A percentile compares a stretch with the other conserved stretches of the same genome.
Evolutionary conservation across 129 eudicot genomes (phyloP).

Genomic region (Centella asiatica): DNA sequence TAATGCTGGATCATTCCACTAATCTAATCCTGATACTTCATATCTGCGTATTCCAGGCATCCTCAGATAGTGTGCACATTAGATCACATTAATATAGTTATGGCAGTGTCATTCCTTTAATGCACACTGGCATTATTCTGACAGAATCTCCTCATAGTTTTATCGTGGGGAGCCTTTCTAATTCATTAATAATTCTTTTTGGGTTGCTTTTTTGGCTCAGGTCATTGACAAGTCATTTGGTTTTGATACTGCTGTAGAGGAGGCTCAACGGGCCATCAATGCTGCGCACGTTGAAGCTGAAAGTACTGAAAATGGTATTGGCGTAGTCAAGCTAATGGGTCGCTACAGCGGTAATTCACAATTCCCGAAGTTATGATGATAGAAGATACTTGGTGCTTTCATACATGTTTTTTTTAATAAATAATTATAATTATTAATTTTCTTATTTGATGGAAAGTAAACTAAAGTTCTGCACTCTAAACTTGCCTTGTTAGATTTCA

Average conservation of each 20-base stretch:
- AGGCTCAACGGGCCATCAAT: conserved; percentile 94
- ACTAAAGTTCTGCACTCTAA: too few relatives aligned
- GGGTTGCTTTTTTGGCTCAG: conserved; percentile 31
- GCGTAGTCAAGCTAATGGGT: conserved; percentile 95
- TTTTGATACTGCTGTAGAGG: conserved; percentile 98
- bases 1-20: not conserved
- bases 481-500: too few relatives aligned
- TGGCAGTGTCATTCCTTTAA: not conserved
- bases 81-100: not conserved
- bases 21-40: not conserved
- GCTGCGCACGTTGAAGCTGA: conserved; percentile 97
- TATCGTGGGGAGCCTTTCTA: not conserved
- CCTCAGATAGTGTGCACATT: not conserved
- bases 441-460: too few relatives aligned
- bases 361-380: too few relatives aligned
- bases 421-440: too few relatives aligned
- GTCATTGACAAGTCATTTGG: conserved; percentile 93
- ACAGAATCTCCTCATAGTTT: not conserved
- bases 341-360: conserved; percentile 85
- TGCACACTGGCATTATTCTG: not conserved
- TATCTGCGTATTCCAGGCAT: not conserved
- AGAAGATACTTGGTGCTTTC: too few relatives aligned
- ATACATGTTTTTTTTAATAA: too few relatives aligned
- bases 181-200: conserved; percentile 4
- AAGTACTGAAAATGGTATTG: conserved; percentile 88